phyloP scores from a whole-genome alignment of 1,284 basidiomycete species.

The Phaffia rhodozyma region DNA sequence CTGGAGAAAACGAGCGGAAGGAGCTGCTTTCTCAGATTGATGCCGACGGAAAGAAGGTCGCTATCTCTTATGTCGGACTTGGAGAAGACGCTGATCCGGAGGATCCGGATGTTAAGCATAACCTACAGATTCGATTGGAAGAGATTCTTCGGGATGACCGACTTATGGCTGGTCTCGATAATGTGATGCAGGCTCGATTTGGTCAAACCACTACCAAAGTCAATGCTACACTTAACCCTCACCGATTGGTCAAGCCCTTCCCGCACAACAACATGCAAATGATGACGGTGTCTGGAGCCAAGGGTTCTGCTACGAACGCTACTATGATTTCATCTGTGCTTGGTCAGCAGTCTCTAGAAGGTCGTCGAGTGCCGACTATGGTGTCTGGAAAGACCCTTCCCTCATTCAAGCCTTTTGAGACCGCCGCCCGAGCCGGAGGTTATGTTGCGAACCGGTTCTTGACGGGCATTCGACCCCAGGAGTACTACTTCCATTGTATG shows the following conservation, averaged over 20 bases:
- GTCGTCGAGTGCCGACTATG: slow-evolving; percentile 97
- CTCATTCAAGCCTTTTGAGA: slow-evolving; percentile 95
- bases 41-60: slow-evolving; percentile 69
- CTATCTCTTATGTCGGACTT: slow-evolving; percentile 51
- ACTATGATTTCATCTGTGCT: slow-evolving; percentile 94
- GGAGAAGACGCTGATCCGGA: slow-evolving; percentile 66
- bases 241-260: slow-evolving; percentile 78
- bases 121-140: slow-evolving; percentile 52
- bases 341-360: slow-evolving; percentile 95
- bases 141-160: slow-evolving; percentile 93
- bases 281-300: slow-evolving; percentile 97
- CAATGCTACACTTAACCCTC: slow-evolving; percentile 80
- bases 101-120: slow-evolving; percentile 37
- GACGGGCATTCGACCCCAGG: slow-evolving; percentile 95
- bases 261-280: slow-evolving; percentile 99
- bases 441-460: slow-evolving; percentile 99
- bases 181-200: slow-evolving; percentile 79
- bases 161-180: slow-evolving; percentile 92
- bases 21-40: slow-evolving; percentile 57
- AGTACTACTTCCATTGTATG: slow-evolving; percentile 99
- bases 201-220: slow-evolving; percentile 81
- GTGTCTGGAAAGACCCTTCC: slow-evolving; percentile 97
- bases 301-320: slow-evolving; percentile 94
- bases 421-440: slow-evolving; percentile 93
- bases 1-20: slow-evolving; percentile 61